Base-by-base conservation (phyloP, 305 asterid genomes). In the Plantago lanceolata region DNA sequence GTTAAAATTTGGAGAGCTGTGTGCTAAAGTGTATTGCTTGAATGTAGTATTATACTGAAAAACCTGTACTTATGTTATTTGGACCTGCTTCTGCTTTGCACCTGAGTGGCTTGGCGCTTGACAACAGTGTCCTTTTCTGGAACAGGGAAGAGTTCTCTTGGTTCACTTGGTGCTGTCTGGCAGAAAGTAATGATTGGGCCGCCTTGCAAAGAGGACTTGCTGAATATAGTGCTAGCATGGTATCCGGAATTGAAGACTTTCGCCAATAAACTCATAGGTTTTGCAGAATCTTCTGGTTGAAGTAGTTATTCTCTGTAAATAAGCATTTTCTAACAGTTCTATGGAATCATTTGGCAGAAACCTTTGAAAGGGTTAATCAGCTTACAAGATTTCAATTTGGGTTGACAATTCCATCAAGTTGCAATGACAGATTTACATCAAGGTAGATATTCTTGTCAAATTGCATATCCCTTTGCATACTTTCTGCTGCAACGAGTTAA, bases 101-200 rank as follows among this genome's bases (percentile, higher is more conserved):
- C 19, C 61, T 59, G 59, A 55, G 28, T 64, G 29, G 61, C 45
- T 29, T 29, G 44, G 21, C 61, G 8, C 61, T 15, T 56, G 20
- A 29, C 7, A 28, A n/a, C 21, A 35, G 29, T 29, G 24, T 40
- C 21, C 24, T 56, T 56, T 56, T 16, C 5, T 18, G 18, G 59
- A 59, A 67, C 58, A 94, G 99, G 94, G 57, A 83, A 77, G 73
- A 75, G 72, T 79, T 75, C 84, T 28, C 81, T 90, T 51, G 85
- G 93, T 68, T 75, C 84, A 31, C 81, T 90, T 51, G 85, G 93
- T 68, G 88, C 90, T 66, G 78, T 86, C 66, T 94, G 99, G 99
- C 72, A 90, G 88, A 90, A 87, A 73, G 81, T 94, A 57, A 81
- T 78, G 85, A 70, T 88, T 43, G 76, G 79, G 50, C 68, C 86